phyloP scores from a whole-genome alignment of 805 yeast genomes.

The Priceomyces fermenticarens region DNA sequence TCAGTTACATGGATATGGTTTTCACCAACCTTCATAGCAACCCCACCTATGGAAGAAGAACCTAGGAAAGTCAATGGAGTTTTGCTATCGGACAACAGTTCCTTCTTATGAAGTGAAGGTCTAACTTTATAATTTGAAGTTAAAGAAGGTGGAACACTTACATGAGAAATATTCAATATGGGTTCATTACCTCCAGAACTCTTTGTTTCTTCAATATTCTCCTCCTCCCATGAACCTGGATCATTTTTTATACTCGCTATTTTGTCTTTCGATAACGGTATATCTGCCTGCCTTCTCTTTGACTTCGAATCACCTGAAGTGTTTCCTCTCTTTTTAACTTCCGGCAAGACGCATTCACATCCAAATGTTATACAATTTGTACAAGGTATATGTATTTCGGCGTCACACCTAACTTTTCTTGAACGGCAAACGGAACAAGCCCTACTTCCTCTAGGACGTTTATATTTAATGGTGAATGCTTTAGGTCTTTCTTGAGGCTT shows the following conservation, averaged over 20 bases:
- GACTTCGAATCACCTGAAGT: conserved; percentile 15
- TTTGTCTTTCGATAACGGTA: conserved; percentile 1
- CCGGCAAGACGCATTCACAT: conserved; percentile 68
- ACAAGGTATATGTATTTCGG: conserved; percentile 49
- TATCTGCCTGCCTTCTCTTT: conserved; percentile 9
- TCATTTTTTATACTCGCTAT: neutral
- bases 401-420: conserved; percentile 79
- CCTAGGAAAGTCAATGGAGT: conserved; percentile 51
- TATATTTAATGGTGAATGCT: conserved; percentile 46
- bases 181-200: conserved; percentile 26
- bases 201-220: neutral
- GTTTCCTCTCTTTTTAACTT: conserved; percentile 45
- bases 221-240: neutral
- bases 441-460: conserved; percentile 60
- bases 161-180: conserved; percentile 39
- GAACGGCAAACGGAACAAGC: conserved; percentile 79
- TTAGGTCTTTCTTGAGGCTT: conserved; percentile 29
- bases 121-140: conserved; percentile 38
- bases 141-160: conserved; percentile 42
- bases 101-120: conserved; percentile 36
- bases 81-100: conserved; percentile 21
- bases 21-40: conserved; percentile 46
- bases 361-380: conserved; percentile 67
- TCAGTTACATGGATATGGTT: conserved; percentile 46
- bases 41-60: conserved; percentile 46